phyloP scores from a whole-genome alignment of 2,329 filamentous ascomycete genomes.

The Leptographium procerum region DNA sequence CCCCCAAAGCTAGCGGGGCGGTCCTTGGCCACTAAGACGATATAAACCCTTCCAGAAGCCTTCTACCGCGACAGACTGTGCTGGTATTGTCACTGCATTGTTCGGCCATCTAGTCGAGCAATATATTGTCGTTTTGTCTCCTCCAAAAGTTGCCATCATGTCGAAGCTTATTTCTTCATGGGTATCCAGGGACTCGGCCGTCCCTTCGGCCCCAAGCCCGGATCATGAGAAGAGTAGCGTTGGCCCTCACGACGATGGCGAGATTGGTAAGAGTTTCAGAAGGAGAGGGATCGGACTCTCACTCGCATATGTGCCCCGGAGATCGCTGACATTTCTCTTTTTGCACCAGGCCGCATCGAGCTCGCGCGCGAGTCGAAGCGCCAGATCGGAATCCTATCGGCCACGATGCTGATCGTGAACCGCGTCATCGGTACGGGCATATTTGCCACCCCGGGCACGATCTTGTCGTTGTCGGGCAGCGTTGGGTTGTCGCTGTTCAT shows the following conservation, averaged over 20 bases:
- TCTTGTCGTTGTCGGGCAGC: conserved; percentile 45
- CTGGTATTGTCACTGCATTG: neutral
- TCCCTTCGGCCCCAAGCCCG: neutral
- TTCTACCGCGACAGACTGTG: neutral
- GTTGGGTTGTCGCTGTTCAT: conserved; percentile 52
- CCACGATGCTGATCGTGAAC: conserved; percentile 51
- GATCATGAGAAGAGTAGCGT: neutral
- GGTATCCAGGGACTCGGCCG: neutral
- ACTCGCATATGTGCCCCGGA: neutral
- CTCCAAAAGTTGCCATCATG: neutral
- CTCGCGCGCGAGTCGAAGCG: conserved; percentile 35
- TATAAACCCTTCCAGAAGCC: neutral
- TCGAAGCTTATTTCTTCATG: neutral
- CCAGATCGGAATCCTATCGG: conserved; percentile 43
- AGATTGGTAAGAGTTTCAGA: neutral
- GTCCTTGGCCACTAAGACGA: neutral
- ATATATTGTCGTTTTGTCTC: neutral
- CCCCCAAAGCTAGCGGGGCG: neutral
- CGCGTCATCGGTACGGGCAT: conserved; percentile 57
- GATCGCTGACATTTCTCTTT: too few species aligned
- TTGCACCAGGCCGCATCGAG: conserved; percentile 20
- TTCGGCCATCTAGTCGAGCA: neutral
- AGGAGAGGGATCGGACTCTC: too few species aligned
- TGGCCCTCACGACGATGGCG: neutral
- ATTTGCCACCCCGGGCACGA: conserved; percentile 50